Conservation (phyloP, 257 asterid genomes). For the Scutellaria baicalensis region DNA sequence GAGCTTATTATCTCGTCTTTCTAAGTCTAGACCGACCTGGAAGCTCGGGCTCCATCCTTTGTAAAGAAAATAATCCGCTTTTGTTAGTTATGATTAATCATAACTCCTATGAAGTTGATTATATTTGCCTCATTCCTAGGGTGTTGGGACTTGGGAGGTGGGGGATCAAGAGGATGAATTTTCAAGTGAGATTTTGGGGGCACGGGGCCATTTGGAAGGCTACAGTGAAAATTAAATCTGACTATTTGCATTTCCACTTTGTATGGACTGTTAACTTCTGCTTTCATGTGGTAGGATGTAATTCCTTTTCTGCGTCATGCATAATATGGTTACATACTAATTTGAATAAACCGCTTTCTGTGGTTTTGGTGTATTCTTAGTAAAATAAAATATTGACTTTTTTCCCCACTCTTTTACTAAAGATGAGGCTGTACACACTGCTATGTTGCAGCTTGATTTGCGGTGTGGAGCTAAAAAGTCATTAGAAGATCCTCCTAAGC, state of each 20-base stretch:
- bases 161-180: background rate
- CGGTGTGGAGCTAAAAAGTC: slow-evolving; percentile 87
- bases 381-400: background rate
- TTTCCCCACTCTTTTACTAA: background rate
- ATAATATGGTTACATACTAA: background rate
- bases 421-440: background rate
- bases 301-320: background rate
- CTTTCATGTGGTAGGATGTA: background rate
- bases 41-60: background rate
- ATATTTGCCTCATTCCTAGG: background rate
- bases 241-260: background rate
- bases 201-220: background rate
- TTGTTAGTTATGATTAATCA: background rate
- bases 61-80: background rate
- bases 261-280: background rate
- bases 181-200: background rate
- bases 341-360: background rate
- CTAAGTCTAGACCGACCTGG: background rate
- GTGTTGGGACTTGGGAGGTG: background rate
- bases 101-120: background rate
- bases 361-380: background rate
- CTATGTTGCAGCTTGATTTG: slow-evolving; percentile 73
- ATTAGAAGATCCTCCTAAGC: slow-evolving; percentile 82
- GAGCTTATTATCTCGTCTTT: background rate
- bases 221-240: background rate